Evolutionary conservation across 352 stramenopile genomes (phyloP).

Genomic region (Pythium oligandrum): DNA sequence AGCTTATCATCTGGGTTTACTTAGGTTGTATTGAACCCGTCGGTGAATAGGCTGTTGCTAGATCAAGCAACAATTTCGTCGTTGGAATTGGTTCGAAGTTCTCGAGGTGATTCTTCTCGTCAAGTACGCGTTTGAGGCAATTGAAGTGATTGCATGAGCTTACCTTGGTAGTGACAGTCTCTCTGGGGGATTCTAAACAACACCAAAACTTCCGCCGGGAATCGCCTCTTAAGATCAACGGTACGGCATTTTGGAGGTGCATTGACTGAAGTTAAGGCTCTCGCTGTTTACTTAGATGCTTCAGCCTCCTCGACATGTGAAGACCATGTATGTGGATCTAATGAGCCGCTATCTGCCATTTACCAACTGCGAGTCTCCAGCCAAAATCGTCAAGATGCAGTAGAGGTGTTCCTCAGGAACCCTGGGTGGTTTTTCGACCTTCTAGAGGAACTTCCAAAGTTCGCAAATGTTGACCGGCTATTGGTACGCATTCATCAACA

Average conservation of each 20-base stretch:
- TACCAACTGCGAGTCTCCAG: slow-evolving; percentile 21
- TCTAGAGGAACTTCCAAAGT: slow-evolving; percentile 62
- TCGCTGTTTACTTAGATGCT: slow-evolving; percentile 46
- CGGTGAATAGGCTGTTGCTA: slow-evolving; percentile 70
- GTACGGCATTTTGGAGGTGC: slow-evolving; percentile 21
- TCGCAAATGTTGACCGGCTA: slow-evolving; percentile 70
- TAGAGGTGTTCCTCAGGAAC: slow-evolving; percentile 74
- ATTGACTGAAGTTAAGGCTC: not conserved
- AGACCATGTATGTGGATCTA: slow-evolving; percentile 84
- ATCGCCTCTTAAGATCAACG: slow-evolving; percentile 72
- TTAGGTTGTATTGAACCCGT: slow-evolving; percentile 72
- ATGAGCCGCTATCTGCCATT: too few species aligned
- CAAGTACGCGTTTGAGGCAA: too few species aligned
- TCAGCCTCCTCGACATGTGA: slow-evolving; percentile 66
- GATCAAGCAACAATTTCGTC: slow-evolving; percentile 71
- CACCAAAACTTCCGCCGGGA: slow-evolving; percentile 70
- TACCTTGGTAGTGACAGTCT: too few species aligned
- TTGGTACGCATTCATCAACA: too few species aligned
- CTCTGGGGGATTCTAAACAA: slow-evolving; percentile 75
- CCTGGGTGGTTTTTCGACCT: slow-evolving; percentile 80
- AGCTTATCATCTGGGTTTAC: too few species aligned
- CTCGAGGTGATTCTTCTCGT: slow-evolving; percentile 39
- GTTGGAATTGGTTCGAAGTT: slow-evolving; percentile 63
- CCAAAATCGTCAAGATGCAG: slow-evolving; percentile 63
- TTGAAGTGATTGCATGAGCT: too few species aligned